phyloP scores from a whole-genome alignment of 2,329 filamentous ascomycete species.

The Penicillium sp. region DNA sequence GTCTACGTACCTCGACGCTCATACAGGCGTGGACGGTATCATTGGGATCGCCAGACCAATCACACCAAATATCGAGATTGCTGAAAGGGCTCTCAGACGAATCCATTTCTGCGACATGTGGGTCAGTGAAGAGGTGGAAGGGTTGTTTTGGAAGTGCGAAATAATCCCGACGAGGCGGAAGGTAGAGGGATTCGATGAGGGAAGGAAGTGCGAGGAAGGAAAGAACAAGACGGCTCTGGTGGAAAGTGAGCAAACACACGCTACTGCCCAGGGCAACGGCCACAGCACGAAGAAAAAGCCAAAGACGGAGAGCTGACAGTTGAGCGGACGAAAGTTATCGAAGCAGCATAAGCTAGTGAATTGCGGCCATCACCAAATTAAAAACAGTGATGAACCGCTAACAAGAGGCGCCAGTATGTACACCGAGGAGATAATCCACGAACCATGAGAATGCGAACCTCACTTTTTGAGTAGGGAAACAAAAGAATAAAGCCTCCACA shows the following conservation, averaged over 20 bases:
- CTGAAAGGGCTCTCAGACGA: constrained; percentile 20
- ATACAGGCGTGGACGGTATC: constrained; percentile 30
- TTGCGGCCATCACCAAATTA: constrained; percentile 4
- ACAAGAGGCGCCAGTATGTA: constrained; percentile 30
- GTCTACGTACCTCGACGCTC: constrained; percentile 31
- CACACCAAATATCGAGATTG: constrained; percentile 33
- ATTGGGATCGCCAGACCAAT: constrained; percentile 32
- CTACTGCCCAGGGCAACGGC: background rate
- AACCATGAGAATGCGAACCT: constrained; percentile 19
- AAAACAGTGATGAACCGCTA: constrained; percentile 11
- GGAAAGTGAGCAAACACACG: background rate
- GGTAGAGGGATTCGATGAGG: background rate
- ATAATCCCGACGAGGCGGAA: background rate
- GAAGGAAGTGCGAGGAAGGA: background rate
- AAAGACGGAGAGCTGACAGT: background rate
- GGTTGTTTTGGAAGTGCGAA: background rate
- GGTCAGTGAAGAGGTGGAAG: background rate
- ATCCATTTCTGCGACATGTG: constrained; percentile 9
- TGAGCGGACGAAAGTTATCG: background rate
- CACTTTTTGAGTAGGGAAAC: constrained; percentile 14
- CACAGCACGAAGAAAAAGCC: background rate
- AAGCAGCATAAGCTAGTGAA: constrained; percentile 11
- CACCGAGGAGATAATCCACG: constrained; percentile 18
- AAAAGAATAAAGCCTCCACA: constrained; percentile 13
- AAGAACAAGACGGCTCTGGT: background rate